A percentile compares a stretch with the other conserved stretches of the same genome.
phyloP scores from a whole-genome alignment of 768 basidiomycete species.

The Tricholoma sp. region DNA sequence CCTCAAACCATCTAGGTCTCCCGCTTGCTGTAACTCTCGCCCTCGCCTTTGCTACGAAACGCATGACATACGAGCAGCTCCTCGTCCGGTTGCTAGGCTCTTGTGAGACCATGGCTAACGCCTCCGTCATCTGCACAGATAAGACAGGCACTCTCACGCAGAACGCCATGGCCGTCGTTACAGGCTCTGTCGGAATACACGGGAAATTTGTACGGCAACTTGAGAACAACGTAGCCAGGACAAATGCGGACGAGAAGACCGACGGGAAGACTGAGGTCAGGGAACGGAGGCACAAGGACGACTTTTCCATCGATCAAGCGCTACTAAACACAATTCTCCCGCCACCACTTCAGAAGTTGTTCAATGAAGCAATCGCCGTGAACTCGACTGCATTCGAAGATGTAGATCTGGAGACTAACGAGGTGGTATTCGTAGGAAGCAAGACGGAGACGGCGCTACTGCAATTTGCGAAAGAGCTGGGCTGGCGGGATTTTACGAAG shows the following conservation, averaged over 20 bases:
- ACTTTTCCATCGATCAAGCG: constrained; percentile 84
- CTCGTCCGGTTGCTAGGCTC: constrained; percentile 94
- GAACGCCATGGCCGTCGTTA: constrained; percentile 94
- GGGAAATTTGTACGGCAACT: constrained; percentile 88
- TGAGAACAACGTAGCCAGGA: constrained; percentile 62
- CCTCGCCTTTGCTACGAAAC: constrained; percentile 93
- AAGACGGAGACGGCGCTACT: constrained; percentile 96
- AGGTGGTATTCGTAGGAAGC: constrained; percentile 72
- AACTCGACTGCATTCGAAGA: constrained; percentile 97
- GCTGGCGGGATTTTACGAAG: constrained; percentile 68
- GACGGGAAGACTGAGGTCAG: constrained; percentile 22
- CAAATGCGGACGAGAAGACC: constrained; percentile 48
- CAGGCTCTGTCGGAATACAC: constrained; percentile 90
- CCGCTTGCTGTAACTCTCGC: constrained; percentile 96
- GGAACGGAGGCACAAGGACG: constrained; percentile 46
- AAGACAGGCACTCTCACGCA: constrained; percentile 96
- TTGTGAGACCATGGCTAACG: constrained; percentile 99
- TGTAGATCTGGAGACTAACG: constrained; percentile 51
- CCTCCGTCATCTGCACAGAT: constrained; percentile 93
- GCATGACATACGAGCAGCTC: constrained; percentile 95
- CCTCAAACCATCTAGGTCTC: constrained; percentile 47
- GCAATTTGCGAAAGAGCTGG: constrained; percentile 74
- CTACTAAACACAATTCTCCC: constrained; percentile 63
- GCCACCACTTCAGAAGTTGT: constrained; percentile 52
- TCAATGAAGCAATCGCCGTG: constrained; percentile 84